Percentiles rank a stretch among this genome's conserved stretches.
Conservation (phyloP, 2,329 filamentous ascomycete species). For the Orbilia javanica region DNA sequence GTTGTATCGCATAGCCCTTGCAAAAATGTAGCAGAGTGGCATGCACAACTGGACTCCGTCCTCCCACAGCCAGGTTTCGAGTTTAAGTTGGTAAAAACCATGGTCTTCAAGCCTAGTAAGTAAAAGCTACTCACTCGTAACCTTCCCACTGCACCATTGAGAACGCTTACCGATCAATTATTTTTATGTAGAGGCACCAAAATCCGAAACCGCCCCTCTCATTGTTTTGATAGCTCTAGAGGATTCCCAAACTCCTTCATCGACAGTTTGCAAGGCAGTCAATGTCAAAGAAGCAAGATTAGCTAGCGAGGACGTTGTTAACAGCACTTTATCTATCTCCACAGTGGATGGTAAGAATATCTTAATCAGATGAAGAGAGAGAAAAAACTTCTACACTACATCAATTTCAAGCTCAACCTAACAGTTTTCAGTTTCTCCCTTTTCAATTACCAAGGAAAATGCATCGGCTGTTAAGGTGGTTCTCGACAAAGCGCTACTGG, state of each 20-base stretch:
- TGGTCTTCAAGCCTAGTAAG: conserved; percentile 63
- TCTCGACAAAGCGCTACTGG: conserved; percentile 61
- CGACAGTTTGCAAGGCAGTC: conserved; percentile 60
- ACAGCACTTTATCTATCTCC: conserved; percentile 58
- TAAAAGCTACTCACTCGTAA: not conserved
- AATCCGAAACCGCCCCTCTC: conserved; percentile 61
- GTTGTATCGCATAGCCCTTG: conserved; percentile 60
- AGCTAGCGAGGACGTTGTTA: conserved; percentile 60
- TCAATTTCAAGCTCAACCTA: not conserved
- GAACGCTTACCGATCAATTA: not conserved
- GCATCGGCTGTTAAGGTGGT: conserved; percentile 61
- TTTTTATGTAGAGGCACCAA: conserved; percentile 60
- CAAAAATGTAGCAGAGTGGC: conserved; percentile 61
- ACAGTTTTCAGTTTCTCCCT: conserved; percentile 61
- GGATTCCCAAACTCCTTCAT: conserved; percentile 60
- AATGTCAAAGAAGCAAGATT: conserved; percentile 62
- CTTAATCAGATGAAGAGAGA: too few relatives aligned
- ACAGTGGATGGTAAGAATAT: conserved; percentile 58
- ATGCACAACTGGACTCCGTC: conserved; percentile 59
- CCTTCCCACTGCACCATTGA: not conserved
- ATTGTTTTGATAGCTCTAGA: conserved; percentile 61
- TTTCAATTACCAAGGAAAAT: conserved; percentile 61
- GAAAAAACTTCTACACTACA: not conserved
- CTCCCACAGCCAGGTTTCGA: conserved; percentile 58
- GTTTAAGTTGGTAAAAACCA: conserved; percentile 62